phyloP scores from a whole-genome alignment of 495 filamentous ascomycete species.

The Margaritispora aquatica region DNA sequence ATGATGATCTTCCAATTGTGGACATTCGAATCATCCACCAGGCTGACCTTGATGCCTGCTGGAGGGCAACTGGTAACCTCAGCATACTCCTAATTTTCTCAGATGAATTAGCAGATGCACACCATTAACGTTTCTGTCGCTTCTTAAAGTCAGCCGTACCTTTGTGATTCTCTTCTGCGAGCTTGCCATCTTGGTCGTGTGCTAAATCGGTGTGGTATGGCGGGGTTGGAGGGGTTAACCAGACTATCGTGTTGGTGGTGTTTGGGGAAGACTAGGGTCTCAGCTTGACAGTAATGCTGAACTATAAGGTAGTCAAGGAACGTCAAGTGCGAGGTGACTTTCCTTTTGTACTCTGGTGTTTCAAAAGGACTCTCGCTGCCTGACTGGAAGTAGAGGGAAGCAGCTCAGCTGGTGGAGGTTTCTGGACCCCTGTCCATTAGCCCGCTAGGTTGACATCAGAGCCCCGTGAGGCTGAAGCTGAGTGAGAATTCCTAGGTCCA shows the following conservation, averaged over 20 bases:
- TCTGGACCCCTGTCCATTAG: background rate
- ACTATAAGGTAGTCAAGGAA: too few species aligned
- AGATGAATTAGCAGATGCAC: constrained; percentile 5
- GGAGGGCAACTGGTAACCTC: constrained; percentile 62
- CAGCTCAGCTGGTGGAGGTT: background rate
- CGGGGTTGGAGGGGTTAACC: background rate
- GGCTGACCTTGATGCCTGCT: constrained; percentile 54
- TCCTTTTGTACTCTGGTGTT: background rate
- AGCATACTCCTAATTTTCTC: constrained; percentile 53
- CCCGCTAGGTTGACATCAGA: constrained; percentile 6
- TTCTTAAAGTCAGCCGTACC: constrained; percentile 13
- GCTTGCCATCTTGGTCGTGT: constrained; percentile 22
- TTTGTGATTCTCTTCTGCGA: constrained; percentile 35
- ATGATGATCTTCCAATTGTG: constrained; percentile 79
- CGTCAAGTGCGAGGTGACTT: background rate
- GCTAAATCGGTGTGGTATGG: background rate
- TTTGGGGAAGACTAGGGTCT: too few species aligned
- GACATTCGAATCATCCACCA: constrained; percentile 67
- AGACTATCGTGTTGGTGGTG: background rate
- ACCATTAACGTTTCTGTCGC: background rate
- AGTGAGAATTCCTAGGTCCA: too few species aligned
- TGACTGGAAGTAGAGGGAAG: background rate
- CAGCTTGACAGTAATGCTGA: background rate
- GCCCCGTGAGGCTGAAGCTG: too few species aligned
- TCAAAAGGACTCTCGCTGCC: background rate